phyloP scores from a whole-genome alignment of 202 grass and related monocot genomes.

The Setaria italica region DNA sequence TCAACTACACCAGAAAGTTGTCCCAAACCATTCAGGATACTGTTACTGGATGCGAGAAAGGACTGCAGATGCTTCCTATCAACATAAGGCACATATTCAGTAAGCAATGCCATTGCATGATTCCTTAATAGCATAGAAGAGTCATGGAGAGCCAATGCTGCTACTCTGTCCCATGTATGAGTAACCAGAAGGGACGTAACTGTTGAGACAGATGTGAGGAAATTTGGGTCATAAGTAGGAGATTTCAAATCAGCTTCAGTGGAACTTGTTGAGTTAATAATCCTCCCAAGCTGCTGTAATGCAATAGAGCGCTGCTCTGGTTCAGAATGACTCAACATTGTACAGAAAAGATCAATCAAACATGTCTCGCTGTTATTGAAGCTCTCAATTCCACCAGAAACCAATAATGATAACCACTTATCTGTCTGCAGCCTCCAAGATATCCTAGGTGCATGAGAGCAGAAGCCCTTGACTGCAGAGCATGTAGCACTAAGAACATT shows the following conservation, averaged over 20 bases:
- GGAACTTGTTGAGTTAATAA: slow-evolving; percentile 58
- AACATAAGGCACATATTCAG: slow-evolving; percentile 75
- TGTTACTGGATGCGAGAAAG: slow-evolving; percentile 72
- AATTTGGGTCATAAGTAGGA: slow-evolving; percentile 47
- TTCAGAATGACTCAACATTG: slow-evolving; percentile 91
- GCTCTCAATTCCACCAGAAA: slow-evolving; percentile 49
- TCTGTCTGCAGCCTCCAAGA: slow-evolving; percentile 89
- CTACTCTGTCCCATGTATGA: slow-evolving; percentile 79
- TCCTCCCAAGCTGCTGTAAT: slow-evolving; percentile 79
- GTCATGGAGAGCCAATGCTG: slow-evolving; percentile 68
- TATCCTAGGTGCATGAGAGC: slow-evolving; percentile 87
- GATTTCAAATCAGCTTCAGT: slow-evolving; percentile 44
- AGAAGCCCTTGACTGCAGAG: slow-evolving; percentile 63
- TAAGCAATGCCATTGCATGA: slow-evolving; percentile 74
- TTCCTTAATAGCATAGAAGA: slow-evolving; percentile 82
- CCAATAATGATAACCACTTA: slow-evolving; percentile 76
- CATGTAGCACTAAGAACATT: slow-evolving; percentile 58
- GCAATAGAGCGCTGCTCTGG: slow-evolving; percentile 84
- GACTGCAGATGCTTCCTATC: slow-evolving; percentile 70
- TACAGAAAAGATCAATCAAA: slow-evolving; percentile 77
- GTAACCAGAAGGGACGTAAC: slow-evolving; percentile 65
- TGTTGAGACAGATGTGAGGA: slow-evolving; percentile 47
- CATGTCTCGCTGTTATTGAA: slow-evolving; percentile 52
- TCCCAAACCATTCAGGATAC: slow-evolving; percentile 59
- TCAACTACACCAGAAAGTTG: slow-evolving; percentile 69